These are phyloP conservation scores for Prunus persica DNA, from an alignment of 306 rosid species.

Conservation along the genomic window DNA sequence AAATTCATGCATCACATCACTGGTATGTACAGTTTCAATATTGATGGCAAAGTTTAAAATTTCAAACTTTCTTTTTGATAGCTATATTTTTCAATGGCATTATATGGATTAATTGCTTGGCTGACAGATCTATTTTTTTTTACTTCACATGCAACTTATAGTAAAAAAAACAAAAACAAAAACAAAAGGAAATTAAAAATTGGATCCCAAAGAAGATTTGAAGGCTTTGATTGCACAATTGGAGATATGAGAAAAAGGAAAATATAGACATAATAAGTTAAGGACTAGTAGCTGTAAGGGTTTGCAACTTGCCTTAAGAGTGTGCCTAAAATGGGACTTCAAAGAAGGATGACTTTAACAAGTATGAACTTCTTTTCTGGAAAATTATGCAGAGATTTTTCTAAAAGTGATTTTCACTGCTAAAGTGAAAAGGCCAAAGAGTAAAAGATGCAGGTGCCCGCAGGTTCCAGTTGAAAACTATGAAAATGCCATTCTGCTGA, in stretches of 20 bases:
- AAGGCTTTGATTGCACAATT: neutral
- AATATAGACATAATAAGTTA: neutral
- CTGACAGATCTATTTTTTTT: too few species aligned
- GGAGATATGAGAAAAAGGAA: neutral
- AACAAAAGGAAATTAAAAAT: neutral
- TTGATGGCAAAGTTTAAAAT: neutral
- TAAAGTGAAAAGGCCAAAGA: neutral
- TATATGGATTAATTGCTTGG: too few species aligned
- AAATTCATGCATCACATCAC: neutral
- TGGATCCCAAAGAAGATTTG: conserved; percentile 1
- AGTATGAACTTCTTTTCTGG: neutral
- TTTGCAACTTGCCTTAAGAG: neutral
- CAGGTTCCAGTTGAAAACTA: neutral
- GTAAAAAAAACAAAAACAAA: too few species aligned
- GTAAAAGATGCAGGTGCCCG: neutral
- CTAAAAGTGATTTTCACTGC: neutral
- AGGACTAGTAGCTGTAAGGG: neutral
- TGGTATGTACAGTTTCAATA: neutral
- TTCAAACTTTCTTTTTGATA: neutral
- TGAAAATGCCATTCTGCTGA: neutral
- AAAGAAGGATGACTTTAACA: neutral
- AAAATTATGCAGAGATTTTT: neutral
- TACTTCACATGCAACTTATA: too few species aligned
- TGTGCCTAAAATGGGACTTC: neutral
- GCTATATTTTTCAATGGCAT: neutral